Evolutionary conservation across 208 protist genomes (phyloP).

Genomic region (Phytomonas francai): DNA sequence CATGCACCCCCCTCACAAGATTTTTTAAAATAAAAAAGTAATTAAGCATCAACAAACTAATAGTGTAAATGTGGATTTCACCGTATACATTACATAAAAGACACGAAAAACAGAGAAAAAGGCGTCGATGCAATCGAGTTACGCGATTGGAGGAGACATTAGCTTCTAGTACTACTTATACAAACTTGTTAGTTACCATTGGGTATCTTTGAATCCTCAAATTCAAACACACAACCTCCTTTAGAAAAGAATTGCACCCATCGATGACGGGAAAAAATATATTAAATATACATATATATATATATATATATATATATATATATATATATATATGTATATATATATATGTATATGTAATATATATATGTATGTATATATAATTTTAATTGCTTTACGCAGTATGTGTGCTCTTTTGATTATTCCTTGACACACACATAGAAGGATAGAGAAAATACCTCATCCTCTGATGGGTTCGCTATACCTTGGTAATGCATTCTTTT

Average conservation of each 20-base stretch:
- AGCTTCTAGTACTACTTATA: neutral
- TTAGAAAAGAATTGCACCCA: neutral
- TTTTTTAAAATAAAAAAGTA: neutral
- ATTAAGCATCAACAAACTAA: slow-evolving; percentile 1
- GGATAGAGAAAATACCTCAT: neutral
- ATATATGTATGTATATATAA: slow-evolving; percentile 3
- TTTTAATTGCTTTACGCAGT: neutral
- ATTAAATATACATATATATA: neutral
- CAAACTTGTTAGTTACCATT: neutral
- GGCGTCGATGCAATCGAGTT: neutral
- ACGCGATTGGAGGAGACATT: slow-evolving; percentile 3
- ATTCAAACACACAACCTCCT: neutral
- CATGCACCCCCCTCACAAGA: neutral
- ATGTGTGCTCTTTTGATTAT: neutral
- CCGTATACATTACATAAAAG: neutral
- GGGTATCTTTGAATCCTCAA: neutral
- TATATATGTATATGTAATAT: slow-evolving; percentile 5
- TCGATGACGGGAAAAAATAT: neutral
- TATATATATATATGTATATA: slow-evolving; percentile 5
- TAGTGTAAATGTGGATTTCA: neutral
- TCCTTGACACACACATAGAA: neutral
- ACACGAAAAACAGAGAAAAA: slow-evolving; percentile 3
- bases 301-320: slow-evolving; percentile 6
- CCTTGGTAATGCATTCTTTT: neutral
- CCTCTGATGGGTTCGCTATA: neutral